A percentile compares a stretch with the other conserved stretches of the same genome.
Conservation (phyloP, 192 early-diverging fungal species). For the Coemansia sp. region DNA sequence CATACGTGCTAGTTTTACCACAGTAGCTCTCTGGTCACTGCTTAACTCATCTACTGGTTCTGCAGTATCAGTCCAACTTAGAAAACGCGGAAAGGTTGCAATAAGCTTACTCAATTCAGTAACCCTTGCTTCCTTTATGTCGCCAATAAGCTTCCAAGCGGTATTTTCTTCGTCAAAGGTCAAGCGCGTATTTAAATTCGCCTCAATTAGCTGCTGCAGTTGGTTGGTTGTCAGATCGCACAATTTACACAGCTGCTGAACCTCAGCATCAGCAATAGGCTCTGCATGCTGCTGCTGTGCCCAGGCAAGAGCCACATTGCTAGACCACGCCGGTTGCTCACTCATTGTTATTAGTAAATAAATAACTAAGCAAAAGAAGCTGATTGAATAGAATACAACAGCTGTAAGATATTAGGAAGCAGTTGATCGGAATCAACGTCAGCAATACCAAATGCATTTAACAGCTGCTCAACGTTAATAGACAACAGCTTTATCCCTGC, state of each 20-base stretch:
- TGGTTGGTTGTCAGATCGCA: background rate
- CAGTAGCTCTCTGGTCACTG: background rate
- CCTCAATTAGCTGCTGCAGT: background rate
- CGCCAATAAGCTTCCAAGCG: background rate
- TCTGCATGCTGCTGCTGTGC: conserved; percentile 9
- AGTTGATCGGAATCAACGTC: conserved; percentile 11
- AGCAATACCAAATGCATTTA: conserved; percentile 14
- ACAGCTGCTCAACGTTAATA: conserved; percentile 23
- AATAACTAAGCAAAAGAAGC: background rate
- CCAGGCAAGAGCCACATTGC: conserved; percentile 1
- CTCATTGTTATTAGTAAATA: background rate
- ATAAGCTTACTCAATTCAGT: background rate
- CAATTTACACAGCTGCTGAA: conserved; percentile 3
- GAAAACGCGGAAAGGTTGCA: conserved; percentile 2
- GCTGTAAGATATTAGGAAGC: conserved; percentile 11
- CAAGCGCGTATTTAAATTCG: background rate
- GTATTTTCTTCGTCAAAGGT: background rate
- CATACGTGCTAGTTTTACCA: background rate
- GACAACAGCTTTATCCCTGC: conserved; percentile 11
- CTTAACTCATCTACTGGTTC: background rate
- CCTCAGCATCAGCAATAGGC: background rate
- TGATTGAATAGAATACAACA: background rate
- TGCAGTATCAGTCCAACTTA: background rate
- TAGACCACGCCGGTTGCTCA: background rate
- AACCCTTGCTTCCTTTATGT: background rate